Evolutionary conservation across 169 alveolate genomes (phyloP).

Genomic region (Eimeria praecox): DNA sequence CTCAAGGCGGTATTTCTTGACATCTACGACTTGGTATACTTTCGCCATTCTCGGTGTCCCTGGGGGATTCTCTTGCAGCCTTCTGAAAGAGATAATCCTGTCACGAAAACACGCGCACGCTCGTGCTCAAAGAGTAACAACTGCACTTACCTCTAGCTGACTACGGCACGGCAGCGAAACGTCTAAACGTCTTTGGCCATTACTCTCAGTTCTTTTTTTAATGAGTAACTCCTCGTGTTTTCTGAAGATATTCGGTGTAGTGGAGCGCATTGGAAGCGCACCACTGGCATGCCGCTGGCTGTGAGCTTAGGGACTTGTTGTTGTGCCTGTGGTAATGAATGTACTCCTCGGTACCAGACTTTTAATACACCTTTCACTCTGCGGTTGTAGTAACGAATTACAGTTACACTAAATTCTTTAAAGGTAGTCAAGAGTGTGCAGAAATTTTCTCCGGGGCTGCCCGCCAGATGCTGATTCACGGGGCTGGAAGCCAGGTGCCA

Average conservation of each 20-base stretch:
- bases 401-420: neutral
- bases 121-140: neutral
- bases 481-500: neutral
- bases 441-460: constrained; percentile 14
- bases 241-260: neutral
- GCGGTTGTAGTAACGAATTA: neutral
- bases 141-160: constrained; percentile 1
- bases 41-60: constrained; percentile 54
- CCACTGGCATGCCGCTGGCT: constrained; percentile 51
- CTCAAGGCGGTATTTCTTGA: constrained; percentile 58
- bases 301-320: constrained; percentile 15
- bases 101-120: neutral
- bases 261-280: constrained; percentile 25
- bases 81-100: neutral
- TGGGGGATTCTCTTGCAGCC: constrained; percentile 9
- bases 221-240: neutral
- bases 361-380: neutral
- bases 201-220: neutral
- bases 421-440: neutral
- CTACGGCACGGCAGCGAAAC: neutral
- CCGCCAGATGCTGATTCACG: constrained; percentile 34
- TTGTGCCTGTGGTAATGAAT: neutral
- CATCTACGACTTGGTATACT: constrained; percentile 51
- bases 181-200: neutral
- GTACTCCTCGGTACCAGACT: neutral